Conservation (phyloP, 2,329 filamentous ascomycete genomes). For the Escovopsis sp. region DNA sequence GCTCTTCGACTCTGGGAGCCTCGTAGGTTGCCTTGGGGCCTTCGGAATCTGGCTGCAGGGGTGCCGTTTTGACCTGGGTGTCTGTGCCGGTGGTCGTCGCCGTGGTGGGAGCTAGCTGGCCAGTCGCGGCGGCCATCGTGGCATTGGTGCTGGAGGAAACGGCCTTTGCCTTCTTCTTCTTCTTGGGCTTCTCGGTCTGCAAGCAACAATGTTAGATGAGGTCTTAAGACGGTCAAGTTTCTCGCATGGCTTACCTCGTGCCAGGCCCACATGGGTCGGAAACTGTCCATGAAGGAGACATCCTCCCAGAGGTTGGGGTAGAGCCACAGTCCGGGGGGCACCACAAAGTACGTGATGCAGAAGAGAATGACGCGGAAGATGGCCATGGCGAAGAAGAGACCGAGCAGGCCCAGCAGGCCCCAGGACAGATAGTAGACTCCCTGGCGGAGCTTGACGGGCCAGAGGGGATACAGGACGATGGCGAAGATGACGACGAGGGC, state of each 20-base stretch:
- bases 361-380: constrained; percentile 95
- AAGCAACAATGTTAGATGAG: constrained; percentile 6
- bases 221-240: not conserved
- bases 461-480: constrained; percentile 87
- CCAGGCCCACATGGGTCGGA: constrained; percentile 94
- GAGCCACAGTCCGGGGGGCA: constrained; percentile 85
- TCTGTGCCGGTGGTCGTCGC: constrained; percentile 43
- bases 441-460: constrained; percentile 79
- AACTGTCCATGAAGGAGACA: constrained; percentile 95
- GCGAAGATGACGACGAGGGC: constrained; percentile 74
- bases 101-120: constrained; percentile 34
- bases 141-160: constrained; percentile 20
- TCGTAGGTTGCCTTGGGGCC: constrained; percentile 26
- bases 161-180: constrained; percentile 40
- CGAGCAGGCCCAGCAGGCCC: constrained; percentile 78
- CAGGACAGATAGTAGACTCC: constrained; percentile 97
- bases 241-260: constrained; percentile 55
- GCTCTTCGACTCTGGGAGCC: constrained; percentile 38
- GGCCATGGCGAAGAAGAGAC: constrained; percentile 92
- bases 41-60: constrained; percentile 12
- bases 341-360: constrained; percentile 74
- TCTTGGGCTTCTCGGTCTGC: constrained; percentile 27
- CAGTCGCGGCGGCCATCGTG: constrained; percentile 37
- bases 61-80: constrained; percentile 35
- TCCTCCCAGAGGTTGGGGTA: constrained; percentile 98